Base-by-base conservation (phyloP, 148 eudicot species). In the Salicornia ramosissima region DNA sequence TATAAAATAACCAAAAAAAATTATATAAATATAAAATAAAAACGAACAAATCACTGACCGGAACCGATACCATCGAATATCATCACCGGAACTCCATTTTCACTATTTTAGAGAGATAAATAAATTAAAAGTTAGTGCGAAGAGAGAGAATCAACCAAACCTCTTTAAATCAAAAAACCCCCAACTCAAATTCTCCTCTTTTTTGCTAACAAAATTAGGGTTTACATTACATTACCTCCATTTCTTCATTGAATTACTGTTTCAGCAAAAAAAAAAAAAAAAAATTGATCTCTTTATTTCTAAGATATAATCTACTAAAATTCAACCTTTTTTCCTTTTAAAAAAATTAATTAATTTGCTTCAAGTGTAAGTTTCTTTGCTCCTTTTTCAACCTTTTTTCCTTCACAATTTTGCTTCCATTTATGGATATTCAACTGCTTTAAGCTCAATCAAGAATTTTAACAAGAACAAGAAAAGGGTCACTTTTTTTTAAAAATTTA, bases 21-120 rank as follows among this genome's bases (percentile, higher is more conserved):
- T 12, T 19, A 12, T 22, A n/a, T 12, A 34, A 40, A 39, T 63
- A 39, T 63, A 63, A 5, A 52, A 52, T 22, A 52, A 53, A 36
- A 34, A 36, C 31, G n/a, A 22, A 68, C 30, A 52, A 67, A 52
- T 3, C 57, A 49, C 42, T 67, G 57, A 67, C 69, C 50, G 49
- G 71, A 72, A 74, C 60, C 71, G 56, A 65, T 65, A n/a, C 51
- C 72, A 61, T 57, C 43, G 82, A 75, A 75, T 71, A 75, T 75
- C 79, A 67, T 71, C 79, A 68, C 67, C 73, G 70, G 43, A 71
- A 71, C 74, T 52, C 57, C 73, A 73, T 19, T 49, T 57, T 58
- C 16, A 29, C 22, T 21, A 43, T 5, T 46, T 11, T 36, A 68
- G 62, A 68, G 50, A 52, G 62, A 54, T 24, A 68, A 13, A 29